Evolutionary conservation across 2,329 filamentous ascomycete genomes (phyloP).

Genomic region (Hymenoscyphus infarciens): DNA sequence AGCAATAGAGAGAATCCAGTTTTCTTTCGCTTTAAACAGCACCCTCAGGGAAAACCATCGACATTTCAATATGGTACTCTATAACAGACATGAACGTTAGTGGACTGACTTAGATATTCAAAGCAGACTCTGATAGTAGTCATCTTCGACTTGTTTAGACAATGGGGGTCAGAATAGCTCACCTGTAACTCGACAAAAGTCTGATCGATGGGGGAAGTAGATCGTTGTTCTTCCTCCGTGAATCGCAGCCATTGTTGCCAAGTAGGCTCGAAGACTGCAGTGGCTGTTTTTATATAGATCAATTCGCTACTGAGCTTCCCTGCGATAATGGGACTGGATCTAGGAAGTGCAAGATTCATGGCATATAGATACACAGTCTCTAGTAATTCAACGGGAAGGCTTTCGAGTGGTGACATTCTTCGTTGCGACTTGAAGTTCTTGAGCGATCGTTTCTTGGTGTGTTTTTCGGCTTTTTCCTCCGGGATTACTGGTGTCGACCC

Average conservation of each 20-base stretch:
- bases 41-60: background rate
- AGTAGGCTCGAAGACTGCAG: slow-evolving; percentile 28
- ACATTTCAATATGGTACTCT: background rate
- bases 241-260: slow-evolving; percentile 19
- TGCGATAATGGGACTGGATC: slow-evolving; percentile 31
- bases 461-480: background rate
- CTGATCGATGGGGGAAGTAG: no score
- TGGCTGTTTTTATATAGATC: slow-evolving; percentile 27
- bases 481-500: background rate
- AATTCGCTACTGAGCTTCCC: slow-evolving; percentile 30
- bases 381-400: slow-evolving; percentile 32
- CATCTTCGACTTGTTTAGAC: background rate
- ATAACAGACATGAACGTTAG: background rate
- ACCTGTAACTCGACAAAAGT: background rate
- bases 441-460: slow-evolving; percentile 18
- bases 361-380: slow-evolving; percentile 31
- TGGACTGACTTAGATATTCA: background rate
- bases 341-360: slow-evolving; percentile 31
- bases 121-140: background rate
- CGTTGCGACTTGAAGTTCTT: slow-evolving; percentile 31
- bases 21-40: background rate
- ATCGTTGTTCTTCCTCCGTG: no score
- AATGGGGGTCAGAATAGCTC: background rate
- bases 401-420: slow-evolving; percentile 33
- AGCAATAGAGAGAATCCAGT: background rate